A percentile compares a stretch with the other conserved stretches of the same genome.
phyloP scores from a whole-genome alignment of 1,284 basidiomycete species.

The Moniliella sp. region DNA sequence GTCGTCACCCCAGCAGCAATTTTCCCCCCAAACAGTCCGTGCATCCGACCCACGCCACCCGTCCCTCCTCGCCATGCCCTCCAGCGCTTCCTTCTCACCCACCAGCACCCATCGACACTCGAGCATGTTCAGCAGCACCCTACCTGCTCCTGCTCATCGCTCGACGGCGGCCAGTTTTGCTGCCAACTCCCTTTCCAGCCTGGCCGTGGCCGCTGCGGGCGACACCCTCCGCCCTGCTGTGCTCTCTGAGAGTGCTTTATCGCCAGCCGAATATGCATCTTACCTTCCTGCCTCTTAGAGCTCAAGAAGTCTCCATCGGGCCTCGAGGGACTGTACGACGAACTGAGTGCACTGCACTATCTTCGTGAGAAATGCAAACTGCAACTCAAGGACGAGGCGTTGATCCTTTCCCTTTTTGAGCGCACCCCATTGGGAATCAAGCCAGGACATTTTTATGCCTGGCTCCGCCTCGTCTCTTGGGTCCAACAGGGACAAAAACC shows the following conservation, averaged over 20 bases:
- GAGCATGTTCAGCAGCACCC: no score
- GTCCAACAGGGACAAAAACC: conserved; percentile 18
- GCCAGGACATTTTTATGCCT: conserved; percentile 27
- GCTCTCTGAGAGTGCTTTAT: conserved; percentile 26
- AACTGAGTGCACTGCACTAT: conserved; percentile 25
- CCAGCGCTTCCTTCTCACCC: no score
- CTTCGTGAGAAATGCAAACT: conserved; percentile 23
- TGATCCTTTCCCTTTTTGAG: conserved; percentile 30
- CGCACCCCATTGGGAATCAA: conserved; percentile 21
- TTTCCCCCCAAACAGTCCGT: no score
- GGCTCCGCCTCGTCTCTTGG: conserved; percentile 28
- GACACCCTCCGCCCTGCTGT: conserved; percentile 8
- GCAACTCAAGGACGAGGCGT: conserved; percentile 20
- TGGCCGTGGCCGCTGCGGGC: conserved; percentile 3
- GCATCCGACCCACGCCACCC: no score
- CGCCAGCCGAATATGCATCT: conserved; percentile 21
- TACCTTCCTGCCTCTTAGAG: conserved; percentile 15
- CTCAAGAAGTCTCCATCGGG: conserved; percentile 23
- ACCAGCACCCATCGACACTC: no score
- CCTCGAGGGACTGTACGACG: conserved; percentile 21
- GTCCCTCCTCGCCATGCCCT: no score
- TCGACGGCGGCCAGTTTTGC: no score
- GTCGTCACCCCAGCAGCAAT: no score
- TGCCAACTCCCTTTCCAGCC: no score
- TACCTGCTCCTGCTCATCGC: no score